Conservation (phyloP, 345 rosid genomes). For the Eucalyptus cladocalyx region DNA sequence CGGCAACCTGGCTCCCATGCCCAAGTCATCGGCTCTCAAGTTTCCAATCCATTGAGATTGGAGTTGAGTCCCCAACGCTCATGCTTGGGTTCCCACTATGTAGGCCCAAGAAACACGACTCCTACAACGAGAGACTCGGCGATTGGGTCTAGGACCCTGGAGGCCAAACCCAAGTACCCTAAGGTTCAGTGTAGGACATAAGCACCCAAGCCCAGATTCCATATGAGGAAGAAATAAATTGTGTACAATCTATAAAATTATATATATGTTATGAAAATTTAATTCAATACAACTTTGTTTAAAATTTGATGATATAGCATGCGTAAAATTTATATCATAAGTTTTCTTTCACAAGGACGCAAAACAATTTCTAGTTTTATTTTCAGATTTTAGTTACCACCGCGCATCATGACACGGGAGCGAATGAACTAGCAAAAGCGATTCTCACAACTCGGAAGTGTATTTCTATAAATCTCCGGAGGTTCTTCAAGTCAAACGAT, state of each 20-base stretch:
- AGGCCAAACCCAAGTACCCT: background rate
- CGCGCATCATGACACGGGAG: background rate
- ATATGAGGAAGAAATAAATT: background rate
- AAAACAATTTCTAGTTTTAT: background rate
- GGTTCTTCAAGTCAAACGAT: background rate
- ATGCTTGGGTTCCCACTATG: background rate
- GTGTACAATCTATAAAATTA: background rate
- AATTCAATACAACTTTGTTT: background rate
- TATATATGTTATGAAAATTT: background rate
- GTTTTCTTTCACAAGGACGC: background rate
- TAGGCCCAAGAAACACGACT: background rate
- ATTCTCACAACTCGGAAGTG: background rate
- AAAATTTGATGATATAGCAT: background rate
- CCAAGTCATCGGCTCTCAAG: background rate
- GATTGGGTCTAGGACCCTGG: background rate
- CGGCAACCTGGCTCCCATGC: rapidly evolving
- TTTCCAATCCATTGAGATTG: too few species aligned
- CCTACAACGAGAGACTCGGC: background rate
- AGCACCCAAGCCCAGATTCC: background rate
- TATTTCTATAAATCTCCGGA: background rate
- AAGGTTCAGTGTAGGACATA: background rate
- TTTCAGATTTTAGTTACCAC: background rate
- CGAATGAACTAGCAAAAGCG: background rate
- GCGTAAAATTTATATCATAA: background rate
- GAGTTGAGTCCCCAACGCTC: background rate